Percentiles rank a stretch among this genome's conserved stretches.
Conservation (phyloP, 192 early-diverging fungal genomes). For the Backusella parvicylindrica region DNA sequence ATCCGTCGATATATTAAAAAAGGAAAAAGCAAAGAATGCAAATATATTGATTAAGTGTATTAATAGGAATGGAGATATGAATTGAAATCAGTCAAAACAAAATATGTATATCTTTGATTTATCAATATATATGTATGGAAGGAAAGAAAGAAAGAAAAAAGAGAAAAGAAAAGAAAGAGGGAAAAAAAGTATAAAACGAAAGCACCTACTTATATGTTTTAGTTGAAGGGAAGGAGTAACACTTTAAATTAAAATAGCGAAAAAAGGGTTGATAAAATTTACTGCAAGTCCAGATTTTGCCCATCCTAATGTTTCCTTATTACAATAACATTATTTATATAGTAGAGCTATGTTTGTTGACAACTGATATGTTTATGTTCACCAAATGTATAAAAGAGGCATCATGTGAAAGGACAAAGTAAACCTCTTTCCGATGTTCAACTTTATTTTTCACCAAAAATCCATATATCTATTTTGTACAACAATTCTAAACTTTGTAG, state of each 20-base stretch:
- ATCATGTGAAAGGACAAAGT: slow-evolving; percentile 1
- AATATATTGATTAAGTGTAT: background rate
- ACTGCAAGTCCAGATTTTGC: background rate
- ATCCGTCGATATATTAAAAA: background rate
- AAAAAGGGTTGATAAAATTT: background rate
- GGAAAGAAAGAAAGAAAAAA: background rate
- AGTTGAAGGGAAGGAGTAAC: background rate
- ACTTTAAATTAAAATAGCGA: background rate
- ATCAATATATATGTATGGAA: background rate
- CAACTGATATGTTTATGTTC: background rate
- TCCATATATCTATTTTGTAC: background rate
- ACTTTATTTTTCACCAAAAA: background rate
- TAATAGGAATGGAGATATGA: background rate
- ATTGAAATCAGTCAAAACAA: background rate
- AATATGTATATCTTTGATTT: background rate
- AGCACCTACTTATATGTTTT: background rate
- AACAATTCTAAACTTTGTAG: background rate
- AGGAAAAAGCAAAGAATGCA: background rate
- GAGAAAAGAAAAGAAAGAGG: background rate
- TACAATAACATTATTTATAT: slow-evolving; percentile 4
- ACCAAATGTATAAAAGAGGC: background rate
- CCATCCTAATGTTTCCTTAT: background rate
- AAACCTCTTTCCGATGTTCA: background rate
- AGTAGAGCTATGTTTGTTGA: background rate
- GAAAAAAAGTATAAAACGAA: background rate